These are phyloP conservation scores for Paxillus rubicundulus DNA, from an alignment of 768 basidiomycete genomes.

Conservation along the genomic window DNA sequence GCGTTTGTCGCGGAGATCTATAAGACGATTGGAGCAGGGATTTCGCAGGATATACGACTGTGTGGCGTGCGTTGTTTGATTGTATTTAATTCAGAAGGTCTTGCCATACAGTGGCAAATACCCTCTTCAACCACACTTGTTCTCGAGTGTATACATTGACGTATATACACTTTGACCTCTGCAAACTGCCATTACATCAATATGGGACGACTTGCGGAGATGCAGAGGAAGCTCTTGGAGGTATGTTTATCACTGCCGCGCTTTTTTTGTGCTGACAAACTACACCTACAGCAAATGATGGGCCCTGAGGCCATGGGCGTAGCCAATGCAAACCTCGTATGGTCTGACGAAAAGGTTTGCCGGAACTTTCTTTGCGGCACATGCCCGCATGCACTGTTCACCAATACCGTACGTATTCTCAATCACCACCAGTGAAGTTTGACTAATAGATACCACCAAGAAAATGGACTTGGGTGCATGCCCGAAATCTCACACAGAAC, in stretches of 20 bases:
- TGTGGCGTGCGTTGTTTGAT: constrained; percentile 20
- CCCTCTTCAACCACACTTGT: constrained; percentile 6
- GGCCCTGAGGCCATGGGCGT: constrained; percentile 99
- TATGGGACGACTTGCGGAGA: constrained; percentile 95
- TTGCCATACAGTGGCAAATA: constrained; percentile 31
- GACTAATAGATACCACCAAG: constrained; percentile 30
- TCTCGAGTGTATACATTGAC: not conserved
- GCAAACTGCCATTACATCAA: constrained; percentile 23
- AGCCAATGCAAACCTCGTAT: constrained; percentile 85
- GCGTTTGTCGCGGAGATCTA: too few relatives aligned
- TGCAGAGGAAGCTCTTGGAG: constrained; percentile 91
- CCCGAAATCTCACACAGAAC: constrained; percentile 93
- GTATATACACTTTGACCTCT: not conserved
- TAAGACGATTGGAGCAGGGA: too few relatives aligned
- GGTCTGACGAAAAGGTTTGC: constrained; percentile 98
- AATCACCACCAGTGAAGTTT: not conserved
- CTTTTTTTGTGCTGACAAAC: constrained; percentile 3
- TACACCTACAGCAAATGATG: constrained; percentile 89
- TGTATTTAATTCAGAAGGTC: constrained; percentile 24
- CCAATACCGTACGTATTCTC: constrained; percentile 79
- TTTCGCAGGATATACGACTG: too few relatives aligned
- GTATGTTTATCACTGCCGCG: constrained; percentile 40
- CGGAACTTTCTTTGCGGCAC: constrained; percentile 96
- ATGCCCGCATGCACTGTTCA: constrained; percentile 97
- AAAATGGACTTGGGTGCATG: constrained; percentile 99